Percentiles rank a stretch among this genome's conserved stretches.
These are phyloP conservation scores for Dictyostelium purpureum DNA, from an alignment of 78 protist genomes.

Conservation along the genomic window DNA sequence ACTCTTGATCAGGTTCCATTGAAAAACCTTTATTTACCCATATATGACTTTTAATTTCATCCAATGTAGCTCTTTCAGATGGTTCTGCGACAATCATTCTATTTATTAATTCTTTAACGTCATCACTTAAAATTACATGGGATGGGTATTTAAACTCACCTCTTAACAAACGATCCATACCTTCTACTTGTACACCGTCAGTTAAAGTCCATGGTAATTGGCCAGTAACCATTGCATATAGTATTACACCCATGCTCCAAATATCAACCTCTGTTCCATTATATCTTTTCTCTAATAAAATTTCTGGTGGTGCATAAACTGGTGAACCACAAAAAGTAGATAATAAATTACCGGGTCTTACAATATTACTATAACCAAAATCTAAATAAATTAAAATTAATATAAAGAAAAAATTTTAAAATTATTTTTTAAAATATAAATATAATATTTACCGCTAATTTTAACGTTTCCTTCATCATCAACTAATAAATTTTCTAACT, in stretches of 20 bases:
- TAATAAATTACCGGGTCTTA: slow-evolving; percentile 78
- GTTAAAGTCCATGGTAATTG: slow-evolving; percentile 80
- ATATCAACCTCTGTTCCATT: slow-evolving; percentile 81
- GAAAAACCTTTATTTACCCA: slow-evolving; percentile 79
- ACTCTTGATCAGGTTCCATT: slow-evolving; percentile 67
- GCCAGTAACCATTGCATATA: slow-evolving; percentile 84
- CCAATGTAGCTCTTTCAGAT: slow-evolving; percentile 24
- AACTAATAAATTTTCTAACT: slow-evolving; percentile 63
- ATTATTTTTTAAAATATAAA: background rate
- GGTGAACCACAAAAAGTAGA: slow-evolving; percentile 93
- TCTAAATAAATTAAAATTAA: slow-evolving; percentile 68
- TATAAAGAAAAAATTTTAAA: background rate
- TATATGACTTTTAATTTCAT: slow-evolving; percentile 53
- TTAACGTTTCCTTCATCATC: slow-evolving; percentile 85
- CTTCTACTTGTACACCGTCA: slow-evolving; percentile 80
- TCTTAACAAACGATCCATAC: slow-evolving; percentile 55
- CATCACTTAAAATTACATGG: slow-evolving; percentile 46
- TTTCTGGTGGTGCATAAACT: slow-evolving; percentile 91
- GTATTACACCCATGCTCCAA: slow-evolving; percentile 66
- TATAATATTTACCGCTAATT: slow-evolving; percentile 72
- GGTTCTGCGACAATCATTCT: slow-evolving; percentile 75
- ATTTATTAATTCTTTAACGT: slow-evolving; percentile 62
- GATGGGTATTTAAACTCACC: slow-evolving; percentile 72
- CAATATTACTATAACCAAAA: slow-evolving; percentile 87
- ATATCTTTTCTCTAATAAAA: slow-evolving; percentile 79